Evolutionary conservation across 1,284 basidiomycete species (phyloP), one percentile per base, ranked within the genome.

Genomic region (Pseudozyma thailandica): DNA sequence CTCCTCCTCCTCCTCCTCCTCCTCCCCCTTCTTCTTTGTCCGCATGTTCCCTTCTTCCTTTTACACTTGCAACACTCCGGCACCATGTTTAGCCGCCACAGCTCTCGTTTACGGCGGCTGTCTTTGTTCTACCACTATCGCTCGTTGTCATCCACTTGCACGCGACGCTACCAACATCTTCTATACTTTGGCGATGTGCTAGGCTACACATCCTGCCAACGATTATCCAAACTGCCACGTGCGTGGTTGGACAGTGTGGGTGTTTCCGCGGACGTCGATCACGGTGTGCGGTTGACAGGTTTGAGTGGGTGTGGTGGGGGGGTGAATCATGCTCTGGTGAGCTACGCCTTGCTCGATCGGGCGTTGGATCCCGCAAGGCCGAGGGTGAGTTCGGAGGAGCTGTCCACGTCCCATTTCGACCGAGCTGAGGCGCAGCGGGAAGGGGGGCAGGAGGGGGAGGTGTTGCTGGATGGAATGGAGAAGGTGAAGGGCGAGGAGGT

Each of bases 181-280:
- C 18, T 72, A 30, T 72, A 49, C 35, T 30, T 57, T 8, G 69
- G 69, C 25, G 20, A 50, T 18, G 33, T 72, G 3, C 28, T 72
- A 3, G 58, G 62, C 1, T 66, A 66, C 21, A 21, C n/a, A 2
- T 62, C 62, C 0, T 2, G 27, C 5, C 15, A 45, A 2, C 54
- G 55, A 6, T n/a, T 72, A 0, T 23, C 43, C n/a, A 57, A 51
- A 35, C 38, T 72, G 3, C 33, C 69, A 1, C 42, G 62, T 0
- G 28, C 47, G 1, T 72, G 69, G 69, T 15, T 72, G 20, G 69
- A 72, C 23, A 16, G 30, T 1, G 62, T 44, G 0, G 62, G 62
- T 6, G 47, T 38, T 12, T 16, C 31, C 13, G 6, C 12, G 0
- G 64, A 69, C 41, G 52, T 70, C 0, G 71, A 70, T 46, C 57